These are phyloP conservation scores for Phialophora verrucosa DNA, from an alignment of 2,329 filamentous ascomycete genomes.

Conservation along the genomic window DNA sequence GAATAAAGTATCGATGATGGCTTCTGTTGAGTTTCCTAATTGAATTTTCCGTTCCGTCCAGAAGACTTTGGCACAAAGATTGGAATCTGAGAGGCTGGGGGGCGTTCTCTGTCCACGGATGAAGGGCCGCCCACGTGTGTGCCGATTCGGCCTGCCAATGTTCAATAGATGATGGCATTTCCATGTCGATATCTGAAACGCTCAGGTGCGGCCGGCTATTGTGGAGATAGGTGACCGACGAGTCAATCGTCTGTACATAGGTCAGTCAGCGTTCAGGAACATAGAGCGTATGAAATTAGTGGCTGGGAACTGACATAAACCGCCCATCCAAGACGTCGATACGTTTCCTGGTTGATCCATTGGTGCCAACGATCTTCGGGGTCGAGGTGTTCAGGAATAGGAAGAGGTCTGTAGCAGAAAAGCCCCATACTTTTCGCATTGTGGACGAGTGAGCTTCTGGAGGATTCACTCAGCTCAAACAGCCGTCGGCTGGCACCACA, in stretches of 20 bases:
- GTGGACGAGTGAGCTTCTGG: conserved; percentile 11
- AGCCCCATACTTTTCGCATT: conserved; percentile 19
- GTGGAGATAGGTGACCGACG: conserved; percentile 11
- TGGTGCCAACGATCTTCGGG: conserved; percentile 1
- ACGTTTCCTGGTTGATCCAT: conserved; percentile 13
- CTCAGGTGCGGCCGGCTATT: conserved; percentile 15
- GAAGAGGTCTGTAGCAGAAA: conserved; percentile 1
- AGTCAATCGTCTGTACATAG: conserved; percentile 1
- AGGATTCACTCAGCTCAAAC: conserved; percentile 18
- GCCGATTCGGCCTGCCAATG: conserved; percentile 19
- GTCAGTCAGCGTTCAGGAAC: too few species aligned
- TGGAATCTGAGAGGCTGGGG: background rate
- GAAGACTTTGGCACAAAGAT: background rate
- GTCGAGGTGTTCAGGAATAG: background rate
- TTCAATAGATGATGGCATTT: background rate
- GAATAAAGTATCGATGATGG: conserved; percentile 5
- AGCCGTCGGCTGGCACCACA: conserved; percentile 17
- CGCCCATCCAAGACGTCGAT: conserved; percentile 21
- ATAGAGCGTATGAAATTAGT: background rate
- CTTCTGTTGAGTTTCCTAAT: background rate
- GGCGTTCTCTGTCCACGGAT: background rate
- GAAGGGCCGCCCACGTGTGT: conserved; percentile 16
- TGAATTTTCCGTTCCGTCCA: background rate
- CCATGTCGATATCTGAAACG: conserved; percentile 4
- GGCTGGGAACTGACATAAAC: conserved; percentile 10